Conservation (phyloP, 495 filamentous ascomycete genomes). For the Podospora pseudopauciseta region DNA sequence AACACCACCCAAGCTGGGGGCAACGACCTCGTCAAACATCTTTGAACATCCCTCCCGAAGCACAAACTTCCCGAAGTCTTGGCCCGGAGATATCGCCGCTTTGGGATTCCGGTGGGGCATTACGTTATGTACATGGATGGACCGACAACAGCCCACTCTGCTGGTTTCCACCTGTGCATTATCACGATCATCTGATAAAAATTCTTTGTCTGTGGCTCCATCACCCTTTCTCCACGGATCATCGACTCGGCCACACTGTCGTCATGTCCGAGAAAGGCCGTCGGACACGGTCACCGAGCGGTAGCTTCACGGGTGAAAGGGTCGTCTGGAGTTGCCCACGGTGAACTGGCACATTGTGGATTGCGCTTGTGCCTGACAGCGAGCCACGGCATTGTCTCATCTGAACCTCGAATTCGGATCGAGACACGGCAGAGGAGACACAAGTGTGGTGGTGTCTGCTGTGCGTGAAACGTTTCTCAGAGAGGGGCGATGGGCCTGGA, state of each 20-base stretch:
- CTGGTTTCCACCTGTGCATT: constrained; percentile 12
- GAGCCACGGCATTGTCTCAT: not conserved
- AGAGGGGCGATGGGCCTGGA: not conserved
- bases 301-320: not conserved
- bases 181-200: constrained; percentile 30
- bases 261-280: not conserved
- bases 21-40: no score
- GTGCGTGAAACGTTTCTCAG: not conserved
- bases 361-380: not conserved
- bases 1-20: not conserved
- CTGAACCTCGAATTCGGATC: not conserved
- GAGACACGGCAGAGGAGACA: not conserved
- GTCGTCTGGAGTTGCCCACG: not conserved
- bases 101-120: not conserved
- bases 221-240: not conserved
- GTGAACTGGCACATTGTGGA: no score
- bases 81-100: not conserved
- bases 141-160: not conserved
- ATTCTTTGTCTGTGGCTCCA: not conserved
- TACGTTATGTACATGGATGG: not conserved
- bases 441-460: not conserved
- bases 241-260: constrained; percentile 4
- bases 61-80: not conserved
- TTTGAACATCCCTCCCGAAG: no score
- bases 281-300: not conserved